These are phyloP conservation scores for Melampsora larici-populina DNA, from an alignment of 1,284 basidiomycete genomes.

Conservation along the genomic window DNA sequence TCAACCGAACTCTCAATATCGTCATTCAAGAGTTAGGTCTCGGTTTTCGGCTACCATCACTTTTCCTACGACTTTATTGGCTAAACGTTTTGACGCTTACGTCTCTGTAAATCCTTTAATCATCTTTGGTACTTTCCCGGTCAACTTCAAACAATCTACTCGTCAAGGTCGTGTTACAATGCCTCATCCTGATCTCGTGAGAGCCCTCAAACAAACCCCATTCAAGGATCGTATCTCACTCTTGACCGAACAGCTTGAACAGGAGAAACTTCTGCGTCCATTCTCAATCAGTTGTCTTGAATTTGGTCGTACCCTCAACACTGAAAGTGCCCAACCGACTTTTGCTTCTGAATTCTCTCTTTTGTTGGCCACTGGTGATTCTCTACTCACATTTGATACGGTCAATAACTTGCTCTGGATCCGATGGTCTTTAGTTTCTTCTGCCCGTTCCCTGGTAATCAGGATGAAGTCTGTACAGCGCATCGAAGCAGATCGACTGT, in stretches of 20 bases:
- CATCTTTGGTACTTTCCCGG: neutral
- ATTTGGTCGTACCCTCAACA: neutral
- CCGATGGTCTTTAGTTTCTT: neutral
- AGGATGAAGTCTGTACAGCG: constrained; percentile 1
- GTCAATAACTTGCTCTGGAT: neutral
- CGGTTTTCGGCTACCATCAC: neutral
- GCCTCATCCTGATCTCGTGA: neutral
- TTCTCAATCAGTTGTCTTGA: constrained; percentile 1
- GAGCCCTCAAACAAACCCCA: neutral
- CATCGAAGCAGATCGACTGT: neutral
- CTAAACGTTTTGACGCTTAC: constrained; percentile 4
- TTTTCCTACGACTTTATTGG: neutral
- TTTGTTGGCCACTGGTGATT: neutral
- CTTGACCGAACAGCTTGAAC: neutral
- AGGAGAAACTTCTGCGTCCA: neutral
- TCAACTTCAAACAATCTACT: neutral
- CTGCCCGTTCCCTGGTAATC: neutral
- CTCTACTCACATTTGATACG: neutral
- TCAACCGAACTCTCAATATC: neutral
- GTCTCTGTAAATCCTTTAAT: neutral
- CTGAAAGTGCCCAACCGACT: neutral
- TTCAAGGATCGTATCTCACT: neutral
- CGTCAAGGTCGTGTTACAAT: neutral
- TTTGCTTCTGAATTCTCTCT: constrained; percentile 5
- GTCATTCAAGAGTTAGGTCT: neutral